Evolutionary conservation across 306 rosid species (phyloP).

Genomic region (Rosa chinensis): DNA sequence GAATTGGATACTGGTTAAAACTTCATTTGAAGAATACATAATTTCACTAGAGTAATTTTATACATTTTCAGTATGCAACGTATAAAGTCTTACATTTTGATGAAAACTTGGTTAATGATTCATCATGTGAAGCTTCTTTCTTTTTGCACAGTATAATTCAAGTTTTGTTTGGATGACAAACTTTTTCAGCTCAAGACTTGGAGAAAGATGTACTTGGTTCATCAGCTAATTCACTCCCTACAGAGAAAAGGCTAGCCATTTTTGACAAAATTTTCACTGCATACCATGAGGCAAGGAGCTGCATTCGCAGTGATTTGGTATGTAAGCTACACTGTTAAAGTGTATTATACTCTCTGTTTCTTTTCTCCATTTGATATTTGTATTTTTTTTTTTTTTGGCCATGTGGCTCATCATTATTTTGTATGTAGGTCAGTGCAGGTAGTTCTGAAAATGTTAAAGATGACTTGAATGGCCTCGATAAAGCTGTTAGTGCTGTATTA

Average conservation of each 20-base stretch:
- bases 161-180: constrained; percentile 33
- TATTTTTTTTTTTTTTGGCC: not conserved
- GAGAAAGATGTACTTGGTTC: constrained; percentile 83
- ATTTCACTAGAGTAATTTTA: not conserved
- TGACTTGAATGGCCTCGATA: constrained; percentile 93
- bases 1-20: not conserved
- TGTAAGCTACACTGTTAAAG: constrained; percentile 12
- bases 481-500: constrained; percentile 90
- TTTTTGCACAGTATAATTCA: constrained; percentile 6
- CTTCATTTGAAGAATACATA: not conserved
- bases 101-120: constrained; percentile 13
- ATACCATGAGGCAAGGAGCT: constrained; percentile 91
- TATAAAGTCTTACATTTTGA: not conserved
- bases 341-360: not conserved
- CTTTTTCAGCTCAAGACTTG: constrained; percentile 89
- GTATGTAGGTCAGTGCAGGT: constrained; percentile 75
- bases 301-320: constrained; percentile 95
- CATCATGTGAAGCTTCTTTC: constrained; percentile 11
- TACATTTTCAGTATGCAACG: not conserved
- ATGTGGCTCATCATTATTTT: not conserved
- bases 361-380: not conserved
- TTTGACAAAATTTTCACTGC: constrained; percentile 95
- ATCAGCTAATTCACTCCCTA: constrained; percentile 63
- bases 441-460: constrained; percentile 84
- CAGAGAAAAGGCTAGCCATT: constrained; percentile 70